Conservation (phyloP, 345 rosid species). For the Acer campestre region DNA sequence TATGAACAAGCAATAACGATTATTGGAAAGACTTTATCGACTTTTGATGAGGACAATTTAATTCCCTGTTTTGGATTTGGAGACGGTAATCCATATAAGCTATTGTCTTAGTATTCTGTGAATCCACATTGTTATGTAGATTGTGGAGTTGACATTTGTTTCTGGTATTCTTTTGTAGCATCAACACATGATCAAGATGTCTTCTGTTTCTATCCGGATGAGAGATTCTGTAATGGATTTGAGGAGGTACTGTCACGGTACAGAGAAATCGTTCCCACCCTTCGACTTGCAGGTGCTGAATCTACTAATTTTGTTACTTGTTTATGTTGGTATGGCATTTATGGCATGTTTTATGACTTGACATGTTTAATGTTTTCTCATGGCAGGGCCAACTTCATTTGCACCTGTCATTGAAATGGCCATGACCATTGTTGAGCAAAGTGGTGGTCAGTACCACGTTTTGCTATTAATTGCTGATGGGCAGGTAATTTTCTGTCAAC, state of each 20-base stretch:
- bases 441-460: constrained; percentile 92
- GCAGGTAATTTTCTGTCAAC: constrained; percentile 49
- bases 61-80: constrained; percentile 87
- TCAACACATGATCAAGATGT: constrained; percentile 95
- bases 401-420: constrained; percentile 90
- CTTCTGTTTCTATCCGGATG: constrained; percentile 72
- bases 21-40: constrained; percentile 72
- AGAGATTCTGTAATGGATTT: constrained; percentile 72
- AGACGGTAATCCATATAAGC: constrained; percentile 45
- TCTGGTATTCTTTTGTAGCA: constrained; percentile 43
- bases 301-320: constrained; percentile 5
- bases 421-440: constrained; percentile 79
- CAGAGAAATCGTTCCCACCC: constrained; percentile 76
- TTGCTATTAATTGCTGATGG: constrained; percentile 92
- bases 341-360: constrained; percentile 11
- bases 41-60: constrained; percentile 78
- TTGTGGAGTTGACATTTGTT: constrained; percentile 29
- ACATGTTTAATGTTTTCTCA: constrained; percentile 13
- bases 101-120: constrained; percentile 1
- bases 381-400: constrained; percentile 89
- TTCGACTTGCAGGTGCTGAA: constrained; percentile 74
- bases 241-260: constrained; percentile 83
- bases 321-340: constrained; percentile 6
- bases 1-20: constrained; percentile 83
- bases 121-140: not conserved